Evolutionary conservation across 768 basidiomycete genomes (phyloP).

Genomic region (Wakefieldia striispora): DNA sequence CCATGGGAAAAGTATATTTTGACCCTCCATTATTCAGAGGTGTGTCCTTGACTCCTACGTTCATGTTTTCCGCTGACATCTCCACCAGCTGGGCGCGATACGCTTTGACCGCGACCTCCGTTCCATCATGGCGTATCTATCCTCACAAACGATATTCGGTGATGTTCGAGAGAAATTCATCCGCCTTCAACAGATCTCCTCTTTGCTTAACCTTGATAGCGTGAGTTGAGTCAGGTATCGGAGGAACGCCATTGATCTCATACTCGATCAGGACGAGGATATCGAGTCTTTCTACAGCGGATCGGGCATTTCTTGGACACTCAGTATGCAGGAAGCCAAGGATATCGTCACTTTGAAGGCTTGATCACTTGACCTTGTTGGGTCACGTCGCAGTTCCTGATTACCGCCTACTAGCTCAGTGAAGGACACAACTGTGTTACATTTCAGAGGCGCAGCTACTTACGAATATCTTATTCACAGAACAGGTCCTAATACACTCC

Average conservation of each 20-base stretch:
- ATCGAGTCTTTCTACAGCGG: slow-evolving; percentile 93
- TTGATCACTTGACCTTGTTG: slow-evolving; percentile 3
- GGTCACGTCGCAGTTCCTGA: not conserved
- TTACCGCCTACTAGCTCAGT: too few species aligned
- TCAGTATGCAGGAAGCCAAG: slow-evolving; percentile 75
- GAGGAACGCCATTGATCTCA: slow-evolving; percentile 5
- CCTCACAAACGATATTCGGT: slow-evolving; percentile 85
- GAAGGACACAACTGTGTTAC: too few species aligned
- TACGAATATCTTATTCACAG: too few species aligned
- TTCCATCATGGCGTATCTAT: slow-evolving; percentile 77
- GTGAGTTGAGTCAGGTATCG: slow-evolving; percentile 35
- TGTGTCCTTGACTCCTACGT: slow-evolving; percentile 28
- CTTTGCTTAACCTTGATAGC: slow-evolving; percentile 81
- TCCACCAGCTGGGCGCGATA: slow-evolving; percentile 82
- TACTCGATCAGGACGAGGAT: slow-evolving; percentile 73
- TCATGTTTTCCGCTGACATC: slow-evolving; percentile 1
- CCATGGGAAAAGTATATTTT: slow-evolving; percentile 93
- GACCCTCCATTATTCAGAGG: slow-evolving; percentile 85
- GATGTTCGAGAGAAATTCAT: slow-evolving; percentile 91
- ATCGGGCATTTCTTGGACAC: slow-evolving; percentile 87
- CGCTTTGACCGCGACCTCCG: slow-evolving; percentile 93
- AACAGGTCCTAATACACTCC: too few species aligned
- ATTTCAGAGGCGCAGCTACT: too few species aligned
- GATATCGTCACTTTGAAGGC: slow-evolving; percentile 60
- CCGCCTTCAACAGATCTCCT: slow-evolving; percentile 90